Evolutionary conservation across 257 asterid genomes (phyloP).

Genomic region (Eustoma russellianum): DNA sequence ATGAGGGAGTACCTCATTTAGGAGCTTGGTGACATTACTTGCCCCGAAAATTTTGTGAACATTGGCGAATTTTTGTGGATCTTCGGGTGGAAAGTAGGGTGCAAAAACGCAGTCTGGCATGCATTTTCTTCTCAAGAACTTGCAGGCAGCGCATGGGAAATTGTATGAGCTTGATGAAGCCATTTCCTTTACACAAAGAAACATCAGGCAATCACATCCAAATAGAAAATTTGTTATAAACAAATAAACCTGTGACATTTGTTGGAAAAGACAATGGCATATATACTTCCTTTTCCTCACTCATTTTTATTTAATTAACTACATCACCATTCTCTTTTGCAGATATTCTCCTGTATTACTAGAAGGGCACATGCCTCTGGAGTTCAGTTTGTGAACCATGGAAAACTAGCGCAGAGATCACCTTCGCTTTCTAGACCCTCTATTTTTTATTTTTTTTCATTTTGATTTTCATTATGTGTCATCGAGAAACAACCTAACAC

Average conservation of each 20-base stretch:
- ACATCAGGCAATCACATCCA: constrained; percentile 3
- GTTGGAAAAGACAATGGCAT: too few relatives aligned
- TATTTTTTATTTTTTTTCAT: too few relatives aligned
- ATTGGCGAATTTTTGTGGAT: constrained; percentile 38
- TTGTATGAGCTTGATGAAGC: constrained; percentile 40
- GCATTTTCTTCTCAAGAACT: constrained; percentile 41
- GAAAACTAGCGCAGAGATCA: neutral
- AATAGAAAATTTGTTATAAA: too few relatives aligned
- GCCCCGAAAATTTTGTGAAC: constrained; percentile 47
- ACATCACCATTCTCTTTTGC: too few relatives aligned
- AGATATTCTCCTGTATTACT: neutral
- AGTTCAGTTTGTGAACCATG: too few relatives aligned
- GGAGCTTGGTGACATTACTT: constrained; percentile 36
- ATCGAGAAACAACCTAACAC: too few relatives aligned
- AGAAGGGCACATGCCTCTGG: neutral
- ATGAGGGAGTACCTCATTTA: constrained; percentile 33
- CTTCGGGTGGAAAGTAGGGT: constrained; percentile 42
- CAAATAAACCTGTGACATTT: too few relatives aligned
- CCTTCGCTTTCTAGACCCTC: neutral
- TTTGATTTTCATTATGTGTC: too few relatives aligned
- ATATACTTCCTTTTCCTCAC: neutral
- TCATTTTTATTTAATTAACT: neutral
- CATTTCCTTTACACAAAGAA: constrained; percentile 18
- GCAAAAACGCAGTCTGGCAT: constrained; percentile 30
- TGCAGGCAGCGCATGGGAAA: constrained; percentile 56